Evolutionary conservation across 2,329 filamentous ascomycete genomes (phyloP).

Genomic region (Aspergillus pseudoglaucus): DNA sequence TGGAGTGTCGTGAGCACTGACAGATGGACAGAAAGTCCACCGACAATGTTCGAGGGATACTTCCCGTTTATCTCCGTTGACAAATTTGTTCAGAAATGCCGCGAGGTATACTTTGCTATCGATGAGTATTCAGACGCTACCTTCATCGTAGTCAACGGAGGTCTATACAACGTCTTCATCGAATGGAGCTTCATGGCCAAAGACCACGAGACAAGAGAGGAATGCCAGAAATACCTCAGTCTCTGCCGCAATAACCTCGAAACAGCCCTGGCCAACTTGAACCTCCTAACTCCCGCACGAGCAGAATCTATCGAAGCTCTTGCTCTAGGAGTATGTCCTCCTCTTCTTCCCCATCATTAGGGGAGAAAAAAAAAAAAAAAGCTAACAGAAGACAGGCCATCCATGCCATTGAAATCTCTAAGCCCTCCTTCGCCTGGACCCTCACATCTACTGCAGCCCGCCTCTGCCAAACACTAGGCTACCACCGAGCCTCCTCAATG

Average conservation of each 20-base stretch:
- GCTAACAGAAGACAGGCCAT: slow-evolving; percentile 40
- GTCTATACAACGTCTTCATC: slow-evolving; percentile 33
- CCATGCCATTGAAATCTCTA: slow-evolving; percentile 57
- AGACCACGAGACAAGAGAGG: slow-evolving; percentile 14
- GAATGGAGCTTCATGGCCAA: slow-evolving; percentile 21
- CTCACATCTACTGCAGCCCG: slow-evolving; percentile 53
- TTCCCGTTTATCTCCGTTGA: slow-evolving; percentile 29
- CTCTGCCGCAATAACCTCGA: slow-evolving; percentile 42
- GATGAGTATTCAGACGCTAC: slow-evolving; percentile 36
- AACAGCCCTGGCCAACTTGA: slow-evolving; percentile 42
- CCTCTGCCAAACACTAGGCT: slow-evolving; percentile 57
- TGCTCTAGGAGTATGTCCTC: slow-evolving; percentile 47
- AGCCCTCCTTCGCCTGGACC: slow-evolving; percentile 60
- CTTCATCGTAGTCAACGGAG: slow-evolving; percentile 35
- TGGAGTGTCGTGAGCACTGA: background rate
- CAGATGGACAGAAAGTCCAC: slow-evolving; percentile 14
- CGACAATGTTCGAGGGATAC: slow-evolving; percentile 19
- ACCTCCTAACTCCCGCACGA: slow-evolving; percentile 51
- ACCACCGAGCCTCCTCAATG: slow-evolving; percentile 40
- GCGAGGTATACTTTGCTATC: slow-evolving; percentile 38
- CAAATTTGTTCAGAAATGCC: slow-evolving; percentile 34
- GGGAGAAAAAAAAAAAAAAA: no score
- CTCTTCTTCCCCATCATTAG: background rate
- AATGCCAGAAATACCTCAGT: slow-evolving; percentile 23
- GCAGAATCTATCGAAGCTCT: slow-evolving; percentile 54